Evolutionary conservation across 768 basidiomycete species (phyloP).

Genomic region (Candolleomyces eurysporus): DNA sequence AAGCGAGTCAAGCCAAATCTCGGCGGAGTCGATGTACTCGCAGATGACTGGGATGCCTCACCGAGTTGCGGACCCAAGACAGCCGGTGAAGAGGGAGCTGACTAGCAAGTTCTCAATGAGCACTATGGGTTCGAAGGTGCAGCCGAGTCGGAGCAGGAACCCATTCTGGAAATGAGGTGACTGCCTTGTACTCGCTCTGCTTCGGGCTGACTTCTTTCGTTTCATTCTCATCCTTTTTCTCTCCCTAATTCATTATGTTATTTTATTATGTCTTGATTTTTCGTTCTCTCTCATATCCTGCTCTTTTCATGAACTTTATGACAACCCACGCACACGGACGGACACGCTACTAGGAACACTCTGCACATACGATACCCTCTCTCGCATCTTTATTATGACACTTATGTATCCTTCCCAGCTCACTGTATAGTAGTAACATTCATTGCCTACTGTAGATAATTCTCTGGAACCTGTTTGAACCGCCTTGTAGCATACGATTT

Average conservation of each 20-base stretch:
- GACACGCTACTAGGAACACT: too few relatives aligned
- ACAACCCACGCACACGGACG: too few relatives aligned
- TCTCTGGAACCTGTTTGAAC: too few relatives aligned
- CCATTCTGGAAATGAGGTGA: slow-evolving; percentile 27
- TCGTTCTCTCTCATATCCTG: too few relatives aligned
- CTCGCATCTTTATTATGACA: too few relatives aligned
- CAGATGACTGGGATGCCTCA: slow-evolving; percentile 63
- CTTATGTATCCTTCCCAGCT: too few relatives aligned
- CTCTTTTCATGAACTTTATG: too few relatives aligned
- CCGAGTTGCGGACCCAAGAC: slow-evolving; percentile 59
- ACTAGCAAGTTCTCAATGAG: slow-evolving; percentile 50
- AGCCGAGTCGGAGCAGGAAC: slow-evolving; percentile 18
- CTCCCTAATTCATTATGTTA: neutral
- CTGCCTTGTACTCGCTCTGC: neutral
- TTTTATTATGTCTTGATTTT: too few relatives aligned
- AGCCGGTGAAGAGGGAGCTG: slow-evolving; percentile 44
- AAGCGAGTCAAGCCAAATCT: slow-evolving; percentile 37
- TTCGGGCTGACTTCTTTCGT: neutral
- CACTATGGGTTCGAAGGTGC: slow-evolving; percentile 25
- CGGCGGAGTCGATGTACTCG: slow-evolving; percentile 64
- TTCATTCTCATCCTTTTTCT: neutral
- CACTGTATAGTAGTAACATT: too few relatives aligned
- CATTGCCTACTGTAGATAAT: too few relatives aligned
- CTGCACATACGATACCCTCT: too few relatives aligned
- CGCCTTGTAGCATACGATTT: too few relatives aligned